A percentile compares a stretch with the other conserved stretches of the same genome.
phyloP scores from a whole-genome alignment of 78 protist genomes.

The Corallochytrium limacisporum region DNA sequence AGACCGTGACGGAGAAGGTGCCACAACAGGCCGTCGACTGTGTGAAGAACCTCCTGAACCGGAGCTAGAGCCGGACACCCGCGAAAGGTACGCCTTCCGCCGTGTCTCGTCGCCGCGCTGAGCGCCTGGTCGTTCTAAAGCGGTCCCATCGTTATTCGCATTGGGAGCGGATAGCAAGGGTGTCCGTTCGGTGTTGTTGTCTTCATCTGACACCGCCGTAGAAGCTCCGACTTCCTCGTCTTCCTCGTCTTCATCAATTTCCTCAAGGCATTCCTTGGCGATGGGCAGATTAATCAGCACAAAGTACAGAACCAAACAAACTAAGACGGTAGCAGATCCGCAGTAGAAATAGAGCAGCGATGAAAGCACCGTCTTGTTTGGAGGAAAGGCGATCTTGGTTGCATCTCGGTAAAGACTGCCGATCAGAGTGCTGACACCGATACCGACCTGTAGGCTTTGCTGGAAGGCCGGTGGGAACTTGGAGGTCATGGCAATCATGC shows the following conservation, averaged over 20 bases:
- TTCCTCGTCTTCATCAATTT: neutral
- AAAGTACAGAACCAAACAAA: neutral
- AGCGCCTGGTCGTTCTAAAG: no score
- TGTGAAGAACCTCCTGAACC: no score
- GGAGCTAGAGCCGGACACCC: no score
- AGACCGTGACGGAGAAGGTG: neutral
- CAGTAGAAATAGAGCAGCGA: neutral
- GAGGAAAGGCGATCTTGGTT: neutral
- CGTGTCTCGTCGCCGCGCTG: no score
- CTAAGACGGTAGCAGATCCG: neutral
- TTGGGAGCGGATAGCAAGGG: no score
- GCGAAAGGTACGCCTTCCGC: no score
- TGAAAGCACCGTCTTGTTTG: neutral
- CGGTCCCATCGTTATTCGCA: no score
- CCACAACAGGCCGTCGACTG: no score
- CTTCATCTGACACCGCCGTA: no score
- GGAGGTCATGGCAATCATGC: neutral
- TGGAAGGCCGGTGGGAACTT: conserved; percentile 2
- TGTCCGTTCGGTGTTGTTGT: no score
- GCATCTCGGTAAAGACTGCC: neutral
- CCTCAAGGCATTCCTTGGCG: neutral
- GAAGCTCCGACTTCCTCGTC: no score
- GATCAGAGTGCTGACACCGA: conserved; percentile 2
- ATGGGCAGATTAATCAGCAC: neutral
- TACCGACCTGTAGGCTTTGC: neutral